Evolutionary conservation across 495 filamentous ascomycete species (phyloP), one percentile per base, ranked within the genome.

Genomic region (Neohortaea acidophila): DNA sequence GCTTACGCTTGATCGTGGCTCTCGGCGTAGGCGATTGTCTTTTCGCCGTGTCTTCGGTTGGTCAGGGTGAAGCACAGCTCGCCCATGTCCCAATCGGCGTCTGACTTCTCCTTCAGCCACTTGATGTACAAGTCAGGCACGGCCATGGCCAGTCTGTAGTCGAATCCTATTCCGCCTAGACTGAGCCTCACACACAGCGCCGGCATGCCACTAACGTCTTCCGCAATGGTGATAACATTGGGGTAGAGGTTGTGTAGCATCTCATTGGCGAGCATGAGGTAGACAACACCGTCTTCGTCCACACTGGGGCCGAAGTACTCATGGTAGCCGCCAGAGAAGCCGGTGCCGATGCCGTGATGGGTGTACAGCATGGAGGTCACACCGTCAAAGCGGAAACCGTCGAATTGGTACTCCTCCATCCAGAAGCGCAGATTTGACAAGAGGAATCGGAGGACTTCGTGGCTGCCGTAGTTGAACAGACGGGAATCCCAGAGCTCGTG

Each of bases 61-160:
- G 81, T 91, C 19, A 97, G 67, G 21, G 83, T 93, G 59, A 75
- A 84, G 51, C 73, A 70, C 38, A 97, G 77, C 44, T 69, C 76
- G 24, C 73, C 78, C 51, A 97, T 81, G 51, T 96, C 83, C 89
- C 89, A 97, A 7, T 93, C 81, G 49, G 76, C 72, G 49, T 97
- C 89, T 43, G 78, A 64, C 59, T 81, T 79, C 59, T 96, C 91
- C 59, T 97, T 97, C 36, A 97, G 62, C 53, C 84, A 77, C 63
- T 96, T 97, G 69, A 97, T 97, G 69, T 89, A 97, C 79, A 96
- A 79, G 60, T 97, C 89, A 11, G 89, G 89, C 49, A 97, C 77
- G 8, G 89, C 89, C 89, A 97, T 97, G 33, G 84, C 89, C 14
- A 97, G 76, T 48, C 89, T 73, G 60, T 97, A 97, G 61, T 97